Evolutionary conservation across 352 stramenopile genomes (phyloP), one percentile per base, ranked within the genome.

Genomic region (Hyaloperonospora arabidopsidis): DNA sequence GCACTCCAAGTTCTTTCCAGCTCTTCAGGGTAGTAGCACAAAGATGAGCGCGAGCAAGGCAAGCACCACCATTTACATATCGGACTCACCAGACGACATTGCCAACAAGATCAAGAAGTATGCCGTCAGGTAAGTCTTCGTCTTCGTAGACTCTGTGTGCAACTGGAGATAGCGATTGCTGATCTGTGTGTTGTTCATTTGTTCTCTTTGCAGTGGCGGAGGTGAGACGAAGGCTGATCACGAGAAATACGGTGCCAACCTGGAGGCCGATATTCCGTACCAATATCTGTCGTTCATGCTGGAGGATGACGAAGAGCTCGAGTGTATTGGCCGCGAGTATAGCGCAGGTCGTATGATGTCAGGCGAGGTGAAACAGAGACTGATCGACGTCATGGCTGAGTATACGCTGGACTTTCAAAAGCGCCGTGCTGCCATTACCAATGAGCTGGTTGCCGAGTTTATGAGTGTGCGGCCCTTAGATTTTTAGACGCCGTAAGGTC

Each of bases 1-100:
- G 58, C 96, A 99, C 78, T 99, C 94, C 58, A 99, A 99, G 71
- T 99, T 99, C 70, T 99, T 99, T 78, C 97, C 97, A 2, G 95
- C 97, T 4, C 79, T 99, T 6, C 94, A 99, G 74, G 96, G 96
- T 38, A 84, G 77, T 63, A 82, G 83, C 38, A 98, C 96, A 38
- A 99, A 99, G 80, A 99, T 99, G 97, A 98, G 87, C 57, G 94
- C 91, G 29, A 98, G 86, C 46, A 91, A 97, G 68, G 78, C 79
- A 15, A 98, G 94, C 62, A 98, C 90, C 29, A 97, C 97, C 32
- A 98, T 99, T 49, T 99, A 98, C 73, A 93, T 99, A 45, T 99
- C 96, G 21, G 97, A 99, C 76, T 95, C 95, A 6, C 73, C 89
- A 0, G 95, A 99, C 12, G 83, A 98, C 28, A 98, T 99, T 58